These are phyloP conservation scores for Podaxis sp. DNA, from an alignment of 768 basidiomycete genomes.

Conservation along the genomic window DNA sequence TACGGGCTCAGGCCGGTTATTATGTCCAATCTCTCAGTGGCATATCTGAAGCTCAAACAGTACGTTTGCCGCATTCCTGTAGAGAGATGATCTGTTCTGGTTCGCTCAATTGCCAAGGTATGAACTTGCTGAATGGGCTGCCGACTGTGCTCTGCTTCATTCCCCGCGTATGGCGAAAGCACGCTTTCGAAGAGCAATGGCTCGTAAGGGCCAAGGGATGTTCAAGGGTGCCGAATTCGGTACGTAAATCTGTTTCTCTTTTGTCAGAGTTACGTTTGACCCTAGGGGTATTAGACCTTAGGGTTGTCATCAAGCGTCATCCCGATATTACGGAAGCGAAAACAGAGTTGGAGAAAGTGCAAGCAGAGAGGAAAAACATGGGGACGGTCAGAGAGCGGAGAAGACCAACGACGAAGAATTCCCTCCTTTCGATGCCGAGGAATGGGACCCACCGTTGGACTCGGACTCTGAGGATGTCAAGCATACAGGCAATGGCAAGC, in stretches of 20 bases:
- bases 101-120: conserved; percentile 24
- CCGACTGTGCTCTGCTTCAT: conserved; percentile 30
- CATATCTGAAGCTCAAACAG: conserved; percentile 35
- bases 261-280: not conserved
- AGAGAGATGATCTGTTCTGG: not conserved
- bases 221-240: conserved; percentile 30
- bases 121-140: conserved; percentile 33
- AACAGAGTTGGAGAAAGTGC: conserved; percentile 27
- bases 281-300: conserved; percentile 29
- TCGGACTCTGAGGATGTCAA: conserved; percentile 57
- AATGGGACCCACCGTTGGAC: conserved; percentile 37
- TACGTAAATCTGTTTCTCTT: conserved; percentile 12
- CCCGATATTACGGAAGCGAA: conserved; percentile 27
- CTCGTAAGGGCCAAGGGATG: conserved; percentile 28
- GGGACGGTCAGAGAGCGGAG: conserved; percentile 21
- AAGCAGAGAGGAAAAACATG: conserved; percentile 16
- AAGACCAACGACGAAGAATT: conserved; percentile 32
- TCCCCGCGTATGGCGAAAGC: conserved; percentile 37
- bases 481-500: conserved; percentile 49
- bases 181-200: conserved; percentile 39
- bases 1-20: conserved; percentile 32
- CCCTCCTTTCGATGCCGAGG: conserved; percentile 33
- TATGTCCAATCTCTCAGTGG: conserved; percentile 36
- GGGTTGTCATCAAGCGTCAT: conserved; percentile 32
- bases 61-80: conserved; percentile 17